Base-by-base conservation (phyloP, 495 filamentous ascomycete species). In the Terfezia claveryi region DNA sequence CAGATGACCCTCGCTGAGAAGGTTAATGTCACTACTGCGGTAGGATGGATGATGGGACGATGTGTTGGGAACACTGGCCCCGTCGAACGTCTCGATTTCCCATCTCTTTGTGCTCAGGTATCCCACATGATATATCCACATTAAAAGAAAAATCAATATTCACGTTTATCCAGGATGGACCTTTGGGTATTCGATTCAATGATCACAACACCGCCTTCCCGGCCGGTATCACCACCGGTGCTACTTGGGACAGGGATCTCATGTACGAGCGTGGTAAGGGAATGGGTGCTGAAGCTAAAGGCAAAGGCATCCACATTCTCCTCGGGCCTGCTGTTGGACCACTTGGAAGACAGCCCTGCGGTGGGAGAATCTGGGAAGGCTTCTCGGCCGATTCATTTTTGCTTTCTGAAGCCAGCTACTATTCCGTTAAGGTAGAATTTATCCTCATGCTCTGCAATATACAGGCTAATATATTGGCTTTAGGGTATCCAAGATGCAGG, bases 361-460 rank as follows among this genome's bases (percentile, higher is more conserved):
- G 80, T 8, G 82, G 82, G 7, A 72, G 82, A 38, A 82, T 75
- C 58, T 88, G 83, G 83, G 83, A 87, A 65, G 78, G 79, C 10
- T 87, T 87, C 58, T 82, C 83, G 9, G 68, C 75, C 0, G 83
- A 87, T 58, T 82, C 84, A 0, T 76, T 76, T 27, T 73, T 87
- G 23, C 82, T 87, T 58, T 83, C 70, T 3, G 68, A 78, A 57
- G 80, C 72, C 0, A 81, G 70, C 37, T 71, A 76, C 6, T 61
- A 76, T 58, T 82, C 80, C 0, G 78, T 87, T 60, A 74, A 76
- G 66, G 58, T 60, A 49, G 20, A 32, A 32, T 32, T 32, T 32
- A 32, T 38, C 49, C 50, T 8, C 10, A 14, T n/a, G 14, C 27
- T 51, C 37, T 16, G 27, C 10, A n/a, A 11, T 10, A 41, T 8